These are phyloP conservation scores for Symbiotaphrina buchneri DNA, from an alignment of 495 filamentous ascomycete species.

Conservation along the genomic window DNA sequence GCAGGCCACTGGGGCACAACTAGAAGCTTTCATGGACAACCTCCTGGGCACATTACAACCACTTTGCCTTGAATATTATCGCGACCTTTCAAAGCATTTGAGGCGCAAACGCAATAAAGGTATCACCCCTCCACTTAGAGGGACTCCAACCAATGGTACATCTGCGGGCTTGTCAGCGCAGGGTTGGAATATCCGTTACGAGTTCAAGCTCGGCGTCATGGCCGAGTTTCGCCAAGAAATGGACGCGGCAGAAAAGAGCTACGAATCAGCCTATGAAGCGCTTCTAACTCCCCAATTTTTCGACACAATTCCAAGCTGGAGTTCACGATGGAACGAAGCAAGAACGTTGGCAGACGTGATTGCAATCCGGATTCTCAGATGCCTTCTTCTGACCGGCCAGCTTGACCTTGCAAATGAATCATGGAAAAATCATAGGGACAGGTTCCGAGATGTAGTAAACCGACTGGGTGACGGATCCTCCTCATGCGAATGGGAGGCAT, in stretches of 20 bases:
- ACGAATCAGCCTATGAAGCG: slow-evolving; percentile 63
- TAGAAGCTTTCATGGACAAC: slow-evolving; percentile 39
- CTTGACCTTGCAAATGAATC: slow-evolving; percentile 50
- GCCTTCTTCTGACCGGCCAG: slow-evolving; percentile 51
- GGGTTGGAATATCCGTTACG: slow-evolving; percentile 80
- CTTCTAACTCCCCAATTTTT: slow-evolving; percentile 63
- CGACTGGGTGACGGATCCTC: slow-evolving; percentile 59
- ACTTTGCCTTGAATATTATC: slow-evolving; percentile 57
- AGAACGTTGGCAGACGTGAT: slow-evolving; percentile 59
- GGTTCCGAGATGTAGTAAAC: slow-evolving; percentile 52
- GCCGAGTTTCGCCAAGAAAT: slow-evolving; percentile 82
- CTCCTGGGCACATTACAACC: slow-evolving; percentile 36
- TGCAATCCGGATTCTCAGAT: slow-evolving; percentile 57
- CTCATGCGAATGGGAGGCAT: slow-evolving; percentile 73
- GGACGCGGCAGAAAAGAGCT: slow-evolving; percentile 63
- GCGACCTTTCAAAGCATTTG: slow-evolving; percentile 72
- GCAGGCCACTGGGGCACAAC: slow-evolving; percentile 32
- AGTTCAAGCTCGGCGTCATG: slow-evolving; percentile 77
- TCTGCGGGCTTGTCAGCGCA: slow-evolving; percentile 63
- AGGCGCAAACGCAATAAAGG: slow-evolving; percentile 63
- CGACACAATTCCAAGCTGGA: slow-evolving; percentile 72
- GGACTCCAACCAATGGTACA: slow-evolving; percentile 60
- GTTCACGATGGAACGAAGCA: slow-evolving; percentile 65
- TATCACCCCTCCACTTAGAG: slow-evolving; percentile 54
- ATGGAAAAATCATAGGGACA: slow-evolving; percentile 51